These are phyloP conservation scores for Silene uniflora DNA, from an alignment of 148 eudicot genomes.

Conservation along the genomic window DNA sequence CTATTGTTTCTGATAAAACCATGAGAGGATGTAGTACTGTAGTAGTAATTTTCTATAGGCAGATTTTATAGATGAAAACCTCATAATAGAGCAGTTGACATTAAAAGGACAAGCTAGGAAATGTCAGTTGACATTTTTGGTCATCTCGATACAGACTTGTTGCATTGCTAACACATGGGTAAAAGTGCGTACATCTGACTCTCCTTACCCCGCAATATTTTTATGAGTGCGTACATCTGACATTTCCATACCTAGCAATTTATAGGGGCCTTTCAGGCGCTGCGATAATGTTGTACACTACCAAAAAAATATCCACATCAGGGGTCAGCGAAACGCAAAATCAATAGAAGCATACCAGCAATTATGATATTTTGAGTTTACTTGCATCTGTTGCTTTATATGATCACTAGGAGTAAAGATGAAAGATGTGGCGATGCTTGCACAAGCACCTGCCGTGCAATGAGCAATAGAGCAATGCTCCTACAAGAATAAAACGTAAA, in stretches of 20 bases:
- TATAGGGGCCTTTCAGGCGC: too few species aligned
- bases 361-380: constrained; percentile 72
- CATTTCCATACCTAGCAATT: too few species aligned
- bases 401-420: constrained; percentile 95
- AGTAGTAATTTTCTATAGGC: neutral
- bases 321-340: constrained; percentile 3
- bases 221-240: too few species aligned
- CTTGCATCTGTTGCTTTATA: constrained; percentile 99
- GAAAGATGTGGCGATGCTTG: constrained; percentile 94
- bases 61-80: neutral
- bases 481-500: constrained; percentile 34
- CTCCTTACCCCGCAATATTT: too few species aligned
- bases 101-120: too few species aligned
- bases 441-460: constrained; percentile 93
- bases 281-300: too few species aligned
- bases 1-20: constrained; percentile 1
- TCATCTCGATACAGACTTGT: too few species aligned
- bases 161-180: too few species aligned
- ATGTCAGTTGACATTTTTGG: too few species aligned
- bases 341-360: constrained; percentile 61
- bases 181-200: too few species aligned
- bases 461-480: constrained; percentile 85
- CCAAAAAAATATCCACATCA: neutral
- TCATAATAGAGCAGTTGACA: neutral
- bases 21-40: neutral